Percentiles rank a stretch among this genome's conserved stretches.
phyloP scores from a whole-genome alignment of 371 early-diverging fungal species.

The Coemansia sp. region DNA sequence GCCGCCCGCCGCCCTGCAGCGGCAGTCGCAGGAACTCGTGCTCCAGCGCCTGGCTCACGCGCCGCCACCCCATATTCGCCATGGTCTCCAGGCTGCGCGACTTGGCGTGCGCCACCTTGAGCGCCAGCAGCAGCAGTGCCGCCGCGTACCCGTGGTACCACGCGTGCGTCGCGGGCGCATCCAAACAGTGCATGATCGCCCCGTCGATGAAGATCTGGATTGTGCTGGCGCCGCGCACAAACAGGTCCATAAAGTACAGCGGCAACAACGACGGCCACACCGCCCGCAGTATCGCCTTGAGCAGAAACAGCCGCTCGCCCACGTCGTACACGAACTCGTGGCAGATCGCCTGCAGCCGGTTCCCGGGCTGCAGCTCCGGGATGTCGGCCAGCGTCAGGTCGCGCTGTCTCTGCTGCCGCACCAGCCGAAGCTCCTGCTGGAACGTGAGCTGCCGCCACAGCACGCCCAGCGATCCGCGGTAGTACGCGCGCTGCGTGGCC shows the following conservation, averaged over 20 bases:
- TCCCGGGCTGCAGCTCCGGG: constrained; percentile 1
- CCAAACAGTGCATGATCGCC: constrained; percentile 22
- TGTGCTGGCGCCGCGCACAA: constrained; percentile 1
- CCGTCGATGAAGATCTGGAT: not conserved
- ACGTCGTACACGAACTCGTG: constrained; percentile 19
- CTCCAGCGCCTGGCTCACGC: constrained; percentile 13
- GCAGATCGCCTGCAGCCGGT: constrained; percentile 1
- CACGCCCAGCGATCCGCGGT: not conserved
- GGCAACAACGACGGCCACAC: constrained; percentile 31
- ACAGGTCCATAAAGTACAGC: constrained; percentile 6
- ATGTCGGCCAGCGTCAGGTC: constrained; percentile 16
- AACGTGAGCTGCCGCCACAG: constrained; percentile 2
- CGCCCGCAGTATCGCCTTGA: constrained; percentile 27
- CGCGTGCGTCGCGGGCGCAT: constrained; percentile 6
- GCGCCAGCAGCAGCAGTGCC: constrained; percentile 6
- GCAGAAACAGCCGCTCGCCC: constrained; percentile 27
- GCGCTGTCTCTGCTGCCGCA: constrained; percentile 4
- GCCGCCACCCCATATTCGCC: constrained; percentile 3
- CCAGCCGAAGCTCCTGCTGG: constrained; percentile 2
- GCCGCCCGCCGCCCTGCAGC: constrained; percentile 10
- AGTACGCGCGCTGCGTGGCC: not conserved
- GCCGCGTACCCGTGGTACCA: constrained; percentile 27
- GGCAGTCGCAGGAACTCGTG: constrained; percentile 36
- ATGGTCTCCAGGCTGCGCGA: not conserved
- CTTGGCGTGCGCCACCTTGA: not conserved